Evolutionary conservation across 331 rosid genomes (phyloP).

Genomic region (Quercus lobata): DNA sequence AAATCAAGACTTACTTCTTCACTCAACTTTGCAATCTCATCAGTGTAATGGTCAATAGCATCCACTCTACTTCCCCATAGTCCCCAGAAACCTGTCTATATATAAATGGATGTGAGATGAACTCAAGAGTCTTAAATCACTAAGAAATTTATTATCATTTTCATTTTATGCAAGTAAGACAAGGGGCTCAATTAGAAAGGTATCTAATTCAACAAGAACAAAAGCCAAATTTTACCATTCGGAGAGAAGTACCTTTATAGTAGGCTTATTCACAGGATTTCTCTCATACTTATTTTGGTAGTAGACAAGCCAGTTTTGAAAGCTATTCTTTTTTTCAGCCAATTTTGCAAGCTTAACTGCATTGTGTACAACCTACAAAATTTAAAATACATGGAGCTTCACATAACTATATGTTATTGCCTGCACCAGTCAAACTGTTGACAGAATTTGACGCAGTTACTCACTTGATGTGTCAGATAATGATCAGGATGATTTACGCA

Average conservation of each 20-base stretch:
- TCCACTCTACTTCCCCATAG: slow-evolving; percentile 62
- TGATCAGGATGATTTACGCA: slow-evolving; percentile 87
- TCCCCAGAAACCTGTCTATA: slow-evolving; percentile 84
- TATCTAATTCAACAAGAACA: not conserved
- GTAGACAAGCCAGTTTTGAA: slow-evolving; percentile 64
- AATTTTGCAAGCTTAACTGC: slow-evolving; percentile 70
- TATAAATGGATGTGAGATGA: slow-evolving; percentile 33
- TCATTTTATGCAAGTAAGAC: not conserved
- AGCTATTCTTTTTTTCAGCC: slow-evolving; percentile 54
- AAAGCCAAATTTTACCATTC: slow-evolving; percentile 4
- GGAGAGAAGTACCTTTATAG: slow-evolving; percentile 66
- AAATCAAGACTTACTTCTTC: slow-evolving; percentile 50
- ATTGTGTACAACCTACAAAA: slow-evolving; percentile 65
- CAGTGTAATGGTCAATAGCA: slow-evolving; percentile 61
- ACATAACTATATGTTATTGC: not conserved
- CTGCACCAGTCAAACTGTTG: not conserved
- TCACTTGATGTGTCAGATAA: slow-evolving; percentile 82
- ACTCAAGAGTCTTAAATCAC: slow-evolving; percentile 18
- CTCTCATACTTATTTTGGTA: slow-evolving; percentile 81
- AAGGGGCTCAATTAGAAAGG: not conserved
- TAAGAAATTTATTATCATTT: not conserved
- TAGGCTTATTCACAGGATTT: slow-evolving; percentile 49
- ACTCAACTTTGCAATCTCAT: slow-evolving; percentile 36
- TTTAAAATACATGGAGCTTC: not conserved
- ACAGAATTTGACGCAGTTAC: slow-evolving; percentile 10